Conservation (phyloP, 2,329 filamentous ascomycete species). For the Keithomyces neogunnii region DNA sequence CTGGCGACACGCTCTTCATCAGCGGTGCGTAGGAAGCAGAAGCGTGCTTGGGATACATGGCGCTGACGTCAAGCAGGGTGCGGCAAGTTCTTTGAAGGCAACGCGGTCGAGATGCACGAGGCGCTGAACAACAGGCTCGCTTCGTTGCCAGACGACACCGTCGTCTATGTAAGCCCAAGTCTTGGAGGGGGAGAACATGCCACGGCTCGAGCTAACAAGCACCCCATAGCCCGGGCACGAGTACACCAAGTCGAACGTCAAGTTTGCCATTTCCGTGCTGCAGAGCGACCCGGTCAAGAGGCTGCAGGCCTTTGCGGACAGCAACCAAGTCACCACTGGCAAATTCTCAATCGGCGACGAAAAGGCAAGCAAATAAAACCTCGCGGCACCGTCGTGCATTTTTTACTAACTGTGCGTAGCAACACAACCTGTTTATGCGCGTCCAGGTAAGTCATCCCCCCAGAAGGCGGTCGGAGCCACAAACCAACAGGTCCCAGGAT, state of each 20-base stretch:
- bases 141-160: constrained; percentile 77
- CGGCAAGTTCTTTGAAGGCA: constrained; percentile 93
- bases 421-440: constrained; percentile 96
- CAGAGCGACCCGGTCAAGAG: constrained; percentile 69
- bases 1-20: constrained; percentile 93
- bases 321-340: constrained; percentile 83
- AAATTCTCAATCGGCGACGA: constrained; percentile 96
- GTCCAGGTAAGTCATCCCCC: constrained; percentile 49
- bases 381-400: too few species aligned
- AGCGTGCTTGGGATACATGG: neutral
- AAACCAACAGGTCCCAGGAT: constrained; percentile 43
- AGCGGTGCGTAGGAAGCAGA: constrained; percentile 50
- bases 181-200: neutral
- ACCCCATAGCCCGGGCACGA: constrained; percentile 73
- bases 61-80: constrained; percentile 50
- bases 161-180: constrained; percentile 63
- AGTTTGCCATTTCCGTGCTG: constrained; percentile 71
- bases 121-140: constrained; percentile 82
- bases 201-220: neutral
- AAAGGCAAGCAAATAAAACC: constrained; percentile 53
- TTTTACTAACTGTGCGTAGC: constrained; percentile 32
- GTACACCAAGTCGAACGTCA: constrained; percentile 95
- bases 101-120: constrained; percentile 80
- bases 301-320: constrained; percentile 66
- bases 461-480: neutral